A percentile compares a stretch with the other conserved stretches of the same genome.
Conservation (phyloP, 805 yeast species). For the Pichia ethanolica region DNA sequence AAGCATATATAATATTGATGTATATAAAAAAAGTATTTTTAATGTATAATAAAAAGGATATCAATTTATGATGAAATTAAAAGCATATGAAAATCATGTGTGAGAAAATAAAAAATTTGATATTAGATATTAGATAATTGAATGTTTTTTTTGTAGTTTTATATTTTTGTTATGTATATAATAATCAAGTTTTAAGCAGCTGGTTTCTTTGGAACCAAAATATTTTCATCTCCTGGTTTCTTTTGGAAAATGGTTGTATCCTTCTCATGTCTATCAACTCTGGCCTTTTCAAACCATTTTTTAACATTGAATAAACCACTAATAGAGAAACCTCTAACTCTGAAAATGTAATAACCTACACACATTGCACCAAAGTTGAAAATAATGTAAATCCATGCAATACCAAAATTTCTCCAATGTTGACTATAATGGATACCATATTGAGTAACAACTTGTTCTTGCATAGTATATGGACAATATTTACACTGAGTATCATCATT, state of each 20-base stretch:
- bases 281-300: conserved; percentile 36
- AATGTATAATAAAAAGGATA: too few relatives aligned
- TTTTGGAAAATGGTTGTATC: conserved; percentile 36
- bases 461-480: conserved; percentile 38
- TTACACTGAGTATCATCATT: conserved; percentile 39
- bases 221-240: conserved; percentile 33
- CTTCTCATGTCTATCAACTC: conserved; percentile 41
- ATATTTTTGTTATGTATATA: too few relatives aligned
- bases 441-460: conserved; percentile 37
- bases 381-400: conserved; percentile 47
- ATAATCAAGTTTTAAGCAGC: not conserved
- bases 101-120: too few relatives aligned
- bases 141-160: not conserved
- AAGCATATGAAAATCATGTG: too few relatives aligned
- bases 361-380: conserved; percentile 44
- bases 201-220: conserved; percentile 22
- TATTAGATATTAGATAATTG: not conserved
- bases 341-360: conserved; percentile 29
- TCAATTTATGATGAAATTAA: too few relatives aligned
- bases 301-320: conserved; percentile 27
- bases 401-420: conserved; percentile 63
- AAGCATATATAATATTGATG: too few relatives aligned
- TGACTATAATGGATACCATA: conserved; percentile 38
- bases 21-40: too few relatives aligned
- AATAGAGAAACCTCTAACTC: conserved; percentile 32